phyloP scores from a whole-genome alignment of 257 asterid species.

The Nicotiana knightiana region DNA sequence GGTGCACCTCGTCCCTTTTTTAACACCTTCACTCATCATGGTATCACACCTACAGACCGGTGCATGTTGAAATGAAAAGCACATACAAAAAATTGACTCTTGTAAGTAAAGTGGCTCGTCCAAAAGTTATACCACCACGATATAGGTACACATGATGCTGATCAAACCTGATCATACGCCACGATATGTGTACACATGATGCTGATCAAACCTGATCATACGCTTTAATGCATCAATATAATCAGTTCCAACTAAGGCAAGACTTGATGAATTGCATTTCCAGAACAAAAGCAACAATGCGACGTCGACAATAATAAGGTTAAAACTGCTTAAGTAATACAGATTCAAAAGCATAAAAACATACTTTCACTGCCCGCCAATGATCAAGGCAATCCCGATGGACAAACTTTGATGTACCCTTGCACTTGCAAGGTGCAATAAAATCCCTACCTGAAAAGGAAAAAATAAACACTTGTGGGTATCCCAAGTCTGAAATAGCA shows the following conservation, averaged over 20 bases:
- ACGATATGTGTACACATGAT: not conserved
- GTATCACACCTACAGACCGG: too few relatives aligned
- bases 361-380: conserved; percentile 95
- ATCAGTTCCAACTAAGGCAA: not conserved
- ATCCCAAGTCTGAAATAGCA: not conserved
- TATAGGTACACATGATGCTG: not conserved
- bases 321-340: not conserved
- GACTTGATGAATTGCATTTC: not conserved
- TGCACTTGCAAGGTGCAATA: conserved; percentile 95
- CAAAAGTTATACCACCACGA: not conserved
- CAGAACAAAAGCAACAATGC: not conserved
- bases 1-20: too few relatives aligned
- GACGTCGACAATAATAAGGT: not conserved
- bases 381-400: conserved; percentile 93
- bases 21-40: too few relatives aligned
- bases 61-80: not conserved
- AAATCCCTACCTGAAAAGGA: conserved; percentile 83
- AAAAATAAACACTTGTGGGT: conserved; percentile 7
- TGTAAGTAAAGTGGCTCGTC: not conserved
- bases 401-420: conserved; percentile 84
- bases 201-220: not conserved
- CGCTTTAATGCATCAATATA: not conserved
- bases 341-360: not conserved
- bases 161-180: not conserved
- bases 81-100: not conserved